Conservation (phyloP, 306 rosid genomes). For the Pyrus pyrifolia region DNA sequence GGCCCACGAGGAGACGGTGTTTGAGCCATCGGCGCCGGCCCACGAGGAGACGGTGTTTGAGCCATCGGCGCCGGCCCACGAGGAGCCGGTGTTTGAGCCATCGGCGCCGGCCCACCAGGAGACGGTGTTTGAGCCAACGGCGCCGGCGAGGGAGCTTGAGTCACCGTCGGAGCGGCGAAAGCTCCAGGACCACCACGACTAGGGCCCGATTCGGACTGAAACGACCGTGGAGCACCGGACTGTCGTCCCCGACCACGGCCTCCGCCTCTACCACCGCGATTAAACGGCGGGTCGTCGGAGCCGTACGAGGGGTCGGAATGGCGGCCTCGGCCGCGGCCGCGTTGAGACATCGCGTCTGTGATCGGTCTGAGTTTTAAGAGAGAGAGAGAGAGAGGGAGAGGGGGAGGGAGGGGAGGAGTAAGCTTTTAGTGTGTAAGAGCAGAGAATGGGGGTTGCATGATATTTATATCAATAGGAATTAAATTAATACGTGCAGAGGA, state of each 20-base stretch:
- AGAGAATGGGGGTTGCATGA: neutral
- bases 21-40: neutral
- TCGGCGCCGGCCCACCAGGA: neutral
- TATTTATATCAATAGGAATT: neutral
- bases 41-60: neutral
- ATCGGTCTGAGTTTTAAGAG: neutral
- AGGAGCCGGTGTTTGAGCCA: neutral
- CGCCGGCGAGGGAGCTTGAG: neutral
- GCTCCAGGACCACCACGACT: neutral
- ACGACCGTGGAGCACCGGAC: neutral
- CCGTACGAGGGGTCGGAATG: neutral
- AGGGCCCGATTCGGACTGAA: neutral
- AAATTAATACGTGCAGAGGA: neutral
- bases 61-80: neutral
- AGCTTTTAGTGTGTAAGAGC: neutral
- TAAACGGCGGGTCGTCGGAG: slow-evolving; percentile 4
- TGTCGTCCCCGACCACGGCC: slow-evolving; percentile 3
- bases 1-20: neutral
- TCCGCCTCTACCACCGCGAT: slow-evolving; percentile 1
- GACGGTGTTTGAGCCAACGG: neutral
- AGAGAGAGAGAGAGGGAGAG: neutral
- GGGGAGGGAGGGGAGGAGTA: too few relatives aligned
- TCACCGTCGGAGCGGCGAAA: neutral
- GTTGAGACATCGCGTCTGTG: slow-evolving; percentile 19
- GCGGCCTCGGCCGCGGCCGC: slow-evolving; percentile 4